phyloP scores from a whole-genome alignment of 2,329 filamentous ascomycete species.

The Pestalotiopsis sp. region DNA sequence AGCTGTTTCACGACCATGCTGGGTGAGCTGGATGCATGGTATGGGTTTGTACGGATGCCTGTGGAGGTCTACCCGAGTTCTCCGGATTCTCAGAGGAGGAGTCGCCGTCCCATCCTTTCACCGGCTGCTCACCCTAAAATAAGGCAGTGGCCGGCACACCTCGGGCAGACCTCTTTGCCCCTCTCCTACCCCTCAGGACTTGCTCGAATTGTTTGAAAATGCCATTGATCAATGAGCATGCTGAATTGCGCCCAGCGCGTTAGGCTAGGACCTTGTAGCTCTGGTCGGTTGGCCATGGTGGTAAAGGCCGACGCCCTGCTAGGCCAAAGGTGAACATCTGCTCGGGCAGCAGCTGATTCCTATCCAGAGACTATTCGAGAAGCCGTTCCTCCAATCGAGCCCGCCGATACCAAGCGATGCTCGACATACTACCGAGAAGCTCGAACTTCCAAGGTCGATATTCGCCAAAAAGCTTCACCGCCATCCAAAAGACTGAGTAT shows the following conservation, averaged over 20 bases:
- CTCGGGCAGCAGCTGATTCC: neutral
- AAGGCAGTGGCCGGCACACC: neutral
- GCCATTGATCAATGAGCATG: constrained; percentile 2
- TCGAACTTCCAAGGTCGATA: neutral
- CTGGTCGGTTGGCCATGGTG: neutral
- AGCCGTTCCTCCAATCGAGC: neutral
- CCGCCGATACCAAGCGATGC: neutral
- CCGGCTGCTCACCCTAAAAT: neutral
- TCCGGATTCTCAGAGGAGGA: neutral
- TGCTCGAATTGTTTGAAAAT: neutral
- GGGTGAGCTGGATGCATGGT: neutral
- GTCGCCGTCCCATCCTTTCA: neutral
- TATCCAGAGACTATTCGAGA: neutral
- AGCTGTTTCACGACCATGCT: neutral
- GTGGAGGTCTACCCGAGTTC: neutral
- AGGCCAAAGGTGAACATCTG: neutral
- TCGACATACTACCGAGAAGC: neutral
- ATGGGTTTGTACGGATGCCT: neutral
- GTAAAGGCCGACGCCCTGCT: neutral
- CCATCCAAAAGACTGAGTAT: neutral
- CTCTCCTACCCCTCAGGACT: constrained; percentile 1
- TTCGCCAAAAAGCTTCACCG: neutral
- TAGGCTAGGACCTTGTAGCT: neutral
- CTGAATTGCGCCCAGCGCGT: neutral
- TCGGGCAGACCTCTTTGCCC: neutral